Evolutionary conservation across 192 early-diverging fungal genomes (phyloP).

Genomic region (Diversispora epigaea): DNA sequence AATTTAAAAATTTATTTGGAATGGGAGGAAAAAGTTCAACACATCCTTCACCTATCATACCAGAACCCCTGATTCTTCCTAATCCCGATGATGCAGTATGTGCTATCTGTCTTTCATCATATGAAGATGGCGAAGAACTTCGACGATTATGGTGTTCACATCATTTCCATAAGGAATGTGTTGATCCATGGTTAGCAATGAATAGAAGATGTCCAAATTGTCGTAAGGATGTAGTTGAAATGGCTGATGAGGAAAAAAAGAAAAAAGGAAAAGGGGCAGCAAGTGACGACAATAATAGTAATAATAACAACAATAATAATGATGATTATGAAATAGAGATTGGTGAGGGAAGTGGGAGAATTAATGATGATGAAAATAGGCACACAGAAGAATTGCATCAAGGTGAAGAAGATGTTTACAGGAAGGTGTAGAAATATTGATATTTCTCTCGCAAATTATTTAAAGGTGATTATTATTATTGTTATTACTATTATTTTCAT

Average conservation of each 20-base stretch:
- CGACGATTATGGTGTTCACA: conserved; percentile 72
- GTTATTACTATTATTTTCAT: too few species aligned
- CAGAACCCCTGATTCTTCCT: conserved; percentile 47
- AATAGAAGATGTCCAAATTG: conserved; percentile 78
- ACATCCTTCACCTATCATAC: background rate
- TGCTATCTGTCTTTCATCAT: conserved; percentile 75
- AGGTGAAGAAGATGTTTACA: too few species aligned
- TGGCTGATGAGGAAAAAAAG: conserved; percentile 22
- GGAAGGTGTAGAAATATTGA: too few species aligned
- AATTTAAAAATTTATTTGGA: conserved; percentile 9
- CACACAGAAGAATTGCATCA: too few species aligned
- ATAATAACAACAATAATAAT: background rate
- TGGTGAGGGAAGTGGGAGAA: too few species aligned
- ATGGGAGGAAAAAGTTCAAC: background rate
- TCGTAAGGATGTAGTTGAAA: conserved; percentile 56
- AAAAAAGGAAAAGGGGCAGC: conserved; percentile 15
- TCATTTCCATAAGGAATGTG: conserved; percentile 82
- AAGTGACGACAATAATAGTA: background rate
- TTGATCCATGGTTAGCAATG: conserved; percentile 77
- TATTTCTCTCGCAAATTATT: too few species aligned
- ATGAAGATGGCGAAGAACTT: conserved; percentile 76
- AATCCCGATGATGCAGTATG: conserved; percentile 69
- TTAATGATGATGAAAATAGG: too few species aligned
- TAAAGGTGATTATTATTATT: too few species aligned
- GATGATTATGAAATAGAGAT: too few species aligned